phyloP scores from a whole-genome alignment of 305 asterid genomes.

The Solanum chacoense region DNA sequence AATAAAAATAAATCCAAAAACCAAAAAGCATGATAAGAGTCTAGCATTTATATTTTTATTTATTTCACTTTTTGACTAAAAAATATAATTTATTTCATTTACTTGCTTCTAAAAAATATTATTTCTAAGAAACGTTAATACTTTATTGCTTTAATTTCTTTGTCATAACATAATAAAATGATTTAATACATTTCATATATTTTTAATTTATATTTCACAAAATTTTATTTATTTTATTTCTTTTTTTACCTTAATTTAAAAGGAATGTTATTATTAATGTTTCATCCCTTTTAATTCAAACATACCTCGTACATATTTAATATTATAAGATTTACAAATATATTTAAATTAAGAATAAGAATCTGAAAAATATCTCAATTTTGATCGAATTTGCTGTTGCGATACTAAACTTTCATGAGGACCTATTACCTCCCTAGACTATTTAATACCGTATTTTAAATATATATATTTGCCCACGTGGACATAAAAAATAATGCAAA shows the following conservation, averaged over 20 bases:
- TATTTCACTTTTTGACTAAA: background rate
- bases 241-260: background rate
- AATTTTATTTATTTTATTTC: background rate
- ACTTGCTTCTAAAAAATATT: background rate
- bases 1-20: conserved; percentile 1
- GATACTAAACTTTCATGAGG: too few relatives aligned
- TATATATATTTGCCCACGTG: too few relatives aligned
- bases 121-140: background rate
- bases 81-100: background rate
- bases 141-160: too few relatives aligned
- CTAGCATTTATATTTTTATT: background rate
- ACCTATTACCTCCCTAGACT: too few relatives aligned
- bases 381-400: too few relatives aligned
- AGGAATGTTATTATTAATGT: background rate
- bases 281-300: background rate
- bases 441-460: too few relatives aligned
- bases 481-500: too few relatives aligned
- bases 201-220: too few relatives aligned
- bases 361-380: too few relatives aligned
- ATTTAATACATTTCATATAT: too few relatives aligned
- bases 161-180: too few relatives aligned
- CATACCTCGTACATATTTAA: background rate
- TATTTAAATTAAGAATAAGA: background rate
- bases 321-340: background rate
- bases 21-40: background rate